Evolutionary conservation across 2,329 filamentous ascomycete species (phyloP).

Genomic region (Erysiphe pulchra): DNA sequence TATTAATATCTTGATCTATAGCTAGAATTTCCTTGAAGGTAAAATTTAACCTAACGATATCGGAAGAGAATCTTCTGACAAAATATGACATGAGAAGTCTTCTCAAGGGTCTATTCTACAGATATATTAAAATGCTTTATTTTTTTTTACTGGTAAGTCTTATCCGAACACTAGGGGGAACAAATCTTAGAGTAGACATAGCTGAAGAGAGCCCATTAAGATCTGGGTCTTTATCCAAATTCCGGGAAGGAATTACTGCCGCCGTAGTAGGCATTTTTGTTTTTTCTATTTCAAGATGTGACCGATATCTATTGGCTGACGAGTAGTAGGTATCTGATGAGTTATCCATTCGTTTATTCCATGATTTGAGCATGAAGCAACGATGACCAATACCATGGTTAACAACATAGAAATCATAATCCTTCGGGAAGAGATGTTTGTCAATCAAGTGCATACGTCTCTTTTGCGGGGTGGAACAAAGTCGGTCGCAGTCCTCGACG

Average conservation of each 20-base stretch:
- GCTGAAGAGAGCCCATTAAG: slow-evolving; percentile 38
- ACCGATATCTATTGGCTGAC: not conserved
- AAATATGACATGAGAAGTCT: too few relatives aligned
- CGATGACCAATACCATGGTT: slow-evolving; percentile 75
- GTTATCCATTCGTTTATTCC: slow-evolving; percentile 21
- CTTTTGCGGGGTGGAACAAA: slow-evolving; percentile 64
- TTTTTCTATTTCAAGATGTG: not conserved
- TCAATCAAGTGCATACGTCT: slow-evolving; percentile 72
- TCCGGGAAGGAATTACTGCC: not conserved
- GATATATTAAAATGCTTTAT: too few relatives aligned
- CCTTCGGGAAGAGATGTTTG: slow-evolving; percentile 75
- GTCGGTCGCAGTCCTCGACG: slow-evolving; percentile 62
- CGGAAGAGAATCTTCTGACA: too few relatives aligned
- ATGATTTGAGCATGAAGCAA: slow-evolving; percentile 48
- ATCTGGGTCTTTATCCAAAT: slow-evolving; percentile 5
- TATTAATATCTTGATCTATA: too few relatives aligned
- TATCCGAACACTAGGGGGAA: slow-evolving; percentile 30
- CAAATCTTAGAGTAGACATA: slow-evolving; percentile 47
- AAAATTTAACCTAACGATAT: too few relatives aligned
- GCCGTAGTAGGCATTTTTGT: not conserved
- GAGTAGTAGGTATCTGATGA: slow-evolving; percentile 10
- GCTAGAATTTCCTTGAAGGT: too few relatives aligned
- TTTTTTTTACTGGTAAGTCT: too few relatives aligned
- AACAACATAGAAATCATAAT: slow-evolving; percentile 71
- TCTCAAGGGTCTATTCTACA: too few relatives aligned